Percentiles rank a stretch among this genome's conserved stretches.
These are phyloP conservation scores for Gossypium schwendimanii DNA, from an alignment of 441 rosid species.

Conservation along the genomic window DNA sequence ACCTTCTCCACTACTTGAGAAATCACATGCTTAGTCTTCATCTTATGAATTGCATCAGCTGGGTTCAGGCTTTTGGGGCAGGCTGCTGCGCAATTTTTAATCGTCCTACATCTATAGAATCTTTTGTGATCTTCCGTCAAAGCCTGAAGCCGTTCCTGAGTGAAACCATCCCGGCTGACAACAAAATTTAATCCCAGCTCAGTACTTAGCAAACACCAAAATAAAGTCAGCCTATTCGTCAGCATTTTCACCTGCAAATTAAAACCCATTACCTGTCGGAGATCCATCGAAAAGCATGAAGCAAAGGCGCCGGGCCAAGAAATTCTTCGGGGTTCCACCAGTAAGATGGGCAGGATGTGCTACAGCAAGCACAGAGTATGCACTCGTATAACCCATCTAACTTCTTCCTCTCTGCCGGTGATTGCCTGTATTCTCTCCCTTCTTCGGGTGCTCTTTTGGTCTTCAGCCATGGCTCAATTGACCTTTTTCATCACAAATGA, in stretches of 20 bases:
- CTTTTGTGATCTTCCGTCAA: slow-evolving; percentile 42
- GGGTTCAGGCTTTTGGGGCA: slow-evolving; percentile 64
- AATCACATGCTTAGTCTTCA: slow-evolving; percentile 40
- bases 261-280: slow-evolving; percentile 19
- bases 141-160: slow-evolving; percentile 36
- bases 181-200: background rate
- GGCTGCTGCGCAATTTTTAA: slow-evolving; percentile 48
- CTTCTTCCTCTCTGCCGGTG: slow-evolving; percentile 41
- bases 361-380: slow-evolving; percentile 64
- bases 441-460: slow-evolving; percentile 31
- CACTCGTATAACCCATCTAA: slow-evolving; percentile 63
- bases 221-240: background rate
- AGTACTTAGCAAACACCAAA: background rate
- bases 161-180: slow-evolving; percentile 47
- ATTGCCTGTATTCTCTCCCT: slow-evolving; percentile 44
- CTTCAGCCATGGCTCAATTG: slow-evolving; percentile 62
- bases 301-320: slow-evolving; percentile 37
- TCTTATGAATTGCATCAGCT: slow-evolving; percentile 45
- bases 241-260: background rate
- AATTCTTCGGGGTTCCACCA: slow-evolving; percentile 51
- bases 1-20: slow-evolving; percentile 18
- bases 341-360: slow-evolving; percentile 42
- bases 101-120: slow-evolving; percentile 51
- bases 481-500: slow-evolving; percentile 21
- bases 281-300: slow-evolving; percentile 39